phyloP scores from a whole-genome alignment of 805 yeast species.

The Wickerhamomyces kurtzmanii region DNA sequence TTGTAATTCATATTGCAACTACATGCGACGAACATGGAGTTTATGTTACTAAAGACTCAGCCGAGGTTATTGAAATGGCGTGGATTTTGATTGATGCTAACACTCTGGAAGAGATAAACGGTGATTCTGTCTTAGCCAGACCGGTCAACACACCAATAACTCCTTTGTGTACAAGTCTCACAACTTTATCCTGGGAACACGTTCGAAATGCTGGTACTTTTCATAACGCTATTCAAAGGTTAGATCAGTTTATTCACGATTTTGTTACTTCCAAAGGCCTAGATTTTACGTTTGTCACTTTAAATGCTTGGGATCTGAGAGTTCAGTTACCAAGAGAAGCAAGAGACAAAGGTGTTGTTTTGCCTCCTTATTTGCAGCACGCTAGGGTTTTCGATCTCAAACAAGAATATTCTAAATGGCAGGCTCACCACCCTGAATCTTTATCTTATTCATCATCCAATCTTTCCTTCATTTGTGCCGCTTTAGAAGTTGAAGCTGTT shows the following conservation, averaged over 20 bases:
- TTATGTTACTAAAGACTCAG: constrained; percentile 53
- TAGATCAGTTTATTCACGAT: constrained; percentile 42
- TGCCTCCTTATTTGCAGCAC: constrained; percentile 69
- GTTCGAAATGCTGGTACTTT: constrained; percentile 49
- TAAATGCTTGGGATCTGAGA: constrained; percentile 61
- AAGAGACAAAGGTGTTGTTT: constrained; percentile 57
- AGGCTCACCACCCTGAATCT: constrained; percentile 47
- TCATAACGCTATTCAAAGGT: constrained; percentile 47
- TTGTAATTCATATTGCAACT: constrained; percentile 51
- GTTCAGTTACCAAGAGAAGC: constrained; percentile 79
- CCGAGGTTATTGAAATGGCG: constrained; percentile 58
- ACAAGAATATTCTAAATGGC: constrained; percentile 69
- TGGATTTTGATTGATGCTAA: constrained; percentile 55
- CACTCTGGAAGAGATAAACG: constrained; percentile 30
- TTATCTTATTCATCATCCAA: constrained; percentile 19
- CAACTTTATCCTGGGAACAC: constrained; percentile 51
- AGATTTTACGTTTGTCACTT: constrained; percentile 58
- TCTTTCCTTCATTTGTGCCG: constrained; percentile 16
- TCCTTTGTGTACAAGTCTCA: constrained; percentile 38
- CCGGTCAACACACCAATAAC: constrained; percentile 64
- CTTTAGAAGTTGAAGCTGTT: constrained; percentile 16
- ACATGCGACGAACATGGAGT: constrained; percentile 59
- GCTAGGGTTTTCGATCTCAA: constrained; percentile 70
- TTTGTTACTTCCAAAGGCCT: constrained; percentile 27
- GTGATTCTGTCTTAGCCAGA: constrained; percentile 40